Conservation (phyloP, 371 early-diverging fungal species). For the Mucor indicus region DNA sequence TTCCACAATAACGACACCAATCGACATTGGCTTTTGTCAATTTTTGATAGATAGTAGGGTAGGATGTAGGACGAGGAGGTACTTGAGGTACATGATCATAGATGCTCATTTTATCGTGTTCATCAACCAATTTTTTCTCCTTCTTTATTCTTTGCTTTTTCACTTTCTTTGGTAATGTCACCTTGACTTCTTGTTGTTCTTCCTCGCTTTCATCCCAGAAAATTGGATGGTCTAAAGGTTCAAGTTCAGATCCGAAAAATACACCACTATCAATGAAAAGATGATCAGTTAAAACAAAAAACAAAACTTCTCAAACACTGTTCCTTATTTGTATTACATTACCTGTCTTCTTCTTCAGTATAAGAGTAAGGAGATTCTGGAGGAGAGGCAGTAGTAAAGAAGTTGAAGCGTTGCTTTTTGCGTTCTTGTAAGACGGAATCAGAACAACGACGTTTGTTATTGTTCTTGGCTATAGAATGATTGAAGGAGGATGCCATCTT, state of each 20-base stretch:
- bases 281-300: too few relatives aligned
- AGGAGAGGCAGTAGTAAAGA: background rate
- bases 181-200: too few relatives aligned
- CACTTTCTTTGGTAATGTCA: too few relatives aligned
- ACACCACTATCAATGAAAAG: too few relatives aligned
- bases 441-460: constrained; percentile 20
- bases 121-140: too few relatives aligned
- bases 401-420: constrained; percentile 12
- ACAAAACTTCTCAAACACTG: too few relatives aligned
- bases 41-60: constrained; percentile 61
- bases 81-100: background rate
- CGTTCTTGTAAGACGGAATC: constrained; percentile 21
- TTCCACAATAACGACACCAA: constrained; percentile 95
- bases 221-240: too few relatives aligned
- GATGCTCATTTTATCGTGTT: background rate
- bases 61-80: constrained; percentile 7
- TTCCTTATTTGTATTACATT: too few relatives aligned
- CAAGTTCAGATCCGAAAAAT: too few relatives aligned
- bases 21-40: constrained; percentile 66
- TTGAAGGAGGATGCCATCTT: background rate
- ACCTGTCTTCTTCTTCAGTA: constrained; percentile 1
- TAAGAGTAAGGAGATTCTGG: background rate
- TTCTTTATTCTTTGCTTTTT: too few relatives aligned
- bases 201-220: too few relatives aligned
- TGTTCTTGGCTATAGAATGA: too few relatives aligned